Percentiles rank a stretch among this genome's conserved stretches.
Evolutionary conservation across 441 rosid genomes (phyloP).

Genomic region (Rhodomyrtus psidioides): DNA sequence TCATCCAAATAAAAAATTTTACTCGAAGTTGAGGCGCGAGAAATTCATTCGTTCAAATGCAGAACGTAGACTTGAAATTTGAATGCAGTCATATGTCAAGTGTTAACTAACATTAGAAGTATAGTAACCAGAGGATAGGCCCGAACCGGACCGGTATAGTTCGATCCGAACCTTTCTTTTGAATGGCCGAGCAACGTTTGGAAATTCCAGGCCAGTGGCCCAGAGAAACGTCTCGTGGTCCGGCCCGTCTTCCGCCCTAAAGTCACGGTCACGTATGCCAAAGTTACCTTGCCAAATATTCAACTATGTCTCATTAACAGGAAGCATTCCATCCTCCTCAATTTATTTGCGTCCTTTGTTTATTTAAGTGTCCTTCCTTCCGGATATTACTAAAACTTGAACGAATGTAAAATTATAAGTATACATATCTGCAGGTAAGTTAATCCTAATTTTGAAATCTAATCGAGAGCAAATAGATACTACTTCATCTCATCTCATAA

Average conservation of each 20-base stretch:
- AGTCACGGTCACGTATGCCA: neutral
- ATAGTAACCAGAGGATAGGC: neutral
- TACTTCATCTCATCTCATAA: neutral
- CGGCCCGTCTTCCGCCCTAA: neutral
- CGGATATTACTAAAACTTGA: neutral
- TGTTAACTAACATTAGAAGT: neutral
- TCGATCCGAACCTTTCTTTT: neutral
- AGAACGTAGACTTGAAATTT: neutral
- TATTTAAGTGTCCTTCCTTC: neutral
- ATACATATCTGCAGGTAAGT: neutral
- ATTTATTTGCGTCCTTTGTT: neutral
- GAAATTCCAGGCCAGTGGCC: neutral
- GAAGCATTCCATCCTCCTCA: neutral
- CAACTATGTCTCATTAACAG: neutral
- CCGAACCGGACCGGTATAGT: too few species aligned
- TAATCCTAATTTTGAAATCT: neutral
- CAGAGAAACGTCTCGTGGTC: neutral
- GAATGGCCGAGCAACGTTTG: neutral
- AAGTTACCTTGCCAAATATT: neutral
- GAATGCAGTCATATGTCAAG: neutral
- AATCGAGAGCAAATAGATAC: neutral
- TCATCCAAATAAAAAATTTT: neutral
- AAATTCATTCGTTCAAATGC: neutral
- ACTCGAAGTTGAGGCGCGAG: neutral
- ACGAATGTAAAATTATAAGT: neutral